Conservation (phyloP, 2,329 filamentous ascomycete genomes). For the Botrytis fragariae region DNA sequence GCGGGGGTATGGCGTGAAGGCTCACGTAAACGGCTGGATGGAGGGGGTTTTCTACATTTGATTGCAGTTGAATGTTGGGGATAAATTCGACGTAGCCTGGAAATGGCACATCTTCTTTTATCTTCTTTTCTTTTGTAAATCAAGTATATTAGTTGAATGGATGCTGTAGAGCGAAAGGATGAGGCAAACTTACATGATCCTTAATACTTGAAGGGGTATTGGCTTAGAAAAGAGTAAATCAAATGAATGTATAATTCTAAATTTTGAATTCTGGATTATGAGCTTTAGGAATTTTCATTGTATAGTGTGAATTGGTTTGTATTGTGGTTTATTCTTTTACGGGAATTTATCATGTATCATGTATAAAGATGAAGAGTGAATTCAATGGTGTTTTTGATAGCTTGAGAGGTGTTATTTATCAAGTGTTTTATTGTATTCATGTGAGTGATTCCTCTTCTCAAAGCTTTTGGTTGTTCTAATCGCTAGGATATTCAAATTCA, state of each 20-base stretch:
- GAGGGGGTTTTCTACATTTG: background rate
- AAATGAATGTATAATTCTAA: background rate
- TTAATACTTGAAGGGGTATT: background rate
- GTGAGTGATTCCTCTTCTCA: too few relatives aligned
- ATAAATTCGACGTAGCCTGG: background rate
- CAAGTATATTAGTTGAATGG: background rate
- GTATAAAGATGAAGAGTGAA: too few relatives aligned
- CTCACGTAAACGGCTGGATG: background rate
- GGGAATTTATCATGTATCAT: too few relatives aligned
- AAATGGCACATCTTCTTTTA: background rate
- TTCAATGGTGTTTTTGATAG: too few relatives aligned
- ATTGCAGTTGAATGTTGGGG: background rate
- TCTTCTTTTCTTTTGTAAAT: background rate
- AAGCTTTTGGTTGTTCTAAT: too few relatives aligned
- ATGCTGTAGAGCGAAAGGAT: background rate
- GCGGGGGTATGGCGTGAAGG: slow-evolving; percentile 1
- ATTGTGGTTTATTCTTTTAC: too few relatives aligned
- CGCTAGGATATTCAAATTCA: too few relatives aligned
- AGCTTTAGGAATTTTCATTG: background rate
- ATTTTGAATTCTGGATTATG: background rate
- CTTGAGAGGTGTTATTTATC: too few relatives aligned
- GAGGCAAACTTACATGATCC: background rate
- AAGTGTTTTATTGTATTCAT: too few relatives aligned
- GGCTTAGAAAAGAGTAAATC: background rate
- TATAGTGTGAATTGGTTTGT: background rate